phyloP scores from a whole-genome alignment of 2,329 filamentous ascomycete species.

The Talaromyces sp. region DNA sequence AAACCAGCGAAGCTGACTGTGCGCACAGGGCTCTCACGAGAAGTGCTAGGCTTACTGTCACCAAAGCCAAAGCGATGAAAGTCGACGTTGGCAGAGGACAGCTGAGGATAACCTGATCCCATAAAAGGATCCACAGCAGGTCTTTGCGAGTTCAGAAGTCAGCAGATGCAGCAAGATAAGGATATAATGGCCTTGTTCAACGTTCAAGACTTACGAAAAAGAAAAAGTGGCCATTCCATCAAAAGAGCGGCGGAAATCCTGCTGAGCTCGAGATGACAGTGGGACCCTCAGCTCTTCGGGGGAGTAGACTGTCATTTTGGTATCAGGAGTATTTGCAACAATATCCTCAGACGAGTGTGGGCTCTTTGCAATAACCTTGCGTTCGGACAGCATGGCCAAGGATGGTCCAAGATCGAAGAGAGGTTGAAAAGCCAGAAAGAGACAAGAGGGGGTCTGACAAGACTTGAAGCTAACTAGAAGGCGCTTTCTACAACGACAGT shows the following conservation, averaged over 20 bases:
- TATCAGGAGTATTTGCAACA: conserved; percentile 60
- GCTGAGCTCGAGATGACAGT: conserved; percentile 19
- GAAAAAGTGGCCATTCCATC: conserved; percentile 7
- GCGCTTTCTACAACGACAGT: neutral
- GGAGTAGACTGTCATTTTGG: conserved; percentile 62
- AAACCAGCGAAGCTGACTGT: conserved; percentile 14
- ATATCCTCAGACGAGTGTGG: conserved; percentile 45
- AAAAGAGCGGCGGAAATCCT: neutral
- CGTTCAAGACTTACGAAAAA: conserved; percentile 10
- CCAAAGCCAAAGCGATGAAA: conserved; percentile 54
- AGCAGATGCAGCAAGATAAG: neutral
- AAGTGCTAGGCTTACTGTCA: conserved; percentile 17
- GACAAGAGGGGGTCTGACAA: neutral
- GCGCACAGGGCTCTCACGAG: conserved; percentile 16
- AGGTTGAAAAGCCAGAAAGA: conserved; percentile 2
- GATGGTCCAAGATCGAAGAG: neutral
- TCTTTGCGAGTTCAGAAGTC: conserved; percentile 17
- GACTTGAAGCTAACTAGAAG: neutral
- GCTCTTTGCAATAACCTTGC: conserved; percentile 29
- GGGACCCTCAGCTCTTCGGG: conserved; percentile 55
- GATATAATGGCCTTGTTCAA: neutral
- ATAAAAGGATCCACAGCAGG: conserved; percentile 32
- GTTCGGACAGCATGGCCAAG: conserved; percentile 16
- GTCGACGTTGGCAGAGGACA: conserved; percentile 62
- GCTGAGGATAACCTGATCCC: conserved; percentile 30